These are phyloP conservation scores for Syzygium aqueum DNA, from an alignment of 345 rosid genomes.

Conservation along the genomic window DNA sequence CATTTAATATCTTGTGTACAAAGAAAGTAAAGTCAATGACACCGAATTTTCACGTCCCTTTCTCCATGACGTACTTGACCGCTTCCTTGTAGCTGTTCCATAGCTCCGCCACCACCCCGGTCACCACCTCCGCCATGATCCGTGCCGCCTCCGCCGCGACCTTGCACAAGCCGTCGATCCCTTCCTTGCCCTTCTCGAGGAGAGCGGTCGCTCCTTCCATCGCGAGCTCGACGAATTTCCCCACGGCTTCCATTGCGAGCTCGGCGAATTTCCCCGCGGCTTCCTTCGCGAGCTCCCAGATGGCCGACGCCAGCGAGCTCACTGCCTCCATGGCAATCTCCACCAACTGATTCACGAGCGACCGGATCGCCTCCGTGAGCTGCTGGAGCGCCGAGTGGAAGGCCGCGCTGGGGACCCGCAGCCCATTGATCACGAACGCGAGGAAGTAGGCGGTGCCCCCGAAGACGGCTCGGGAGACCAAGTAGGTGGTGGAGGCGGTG, in stretches of 20 bases:
- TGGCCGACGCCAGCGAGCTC: slow-evolving; percentile 12
- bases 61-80: slow-evolving; percentile 19
- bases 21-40: not conserved
- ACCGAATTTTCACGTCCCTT: not conserved
- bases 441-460: slow-evolving; percentile 8
- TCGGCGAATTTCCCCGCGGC: slow-evolving; percentile 16
- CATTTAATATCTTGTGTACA: not conserved
- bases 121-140: slow-evolving; percentile 21
- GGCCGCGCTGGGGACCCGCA: slow-evolving; percentile 20
- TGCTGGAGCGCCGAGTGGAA: slow-evolving; percentile 17
- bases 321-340: slow-evolving; percentile 9
- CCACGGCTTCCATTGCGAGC: slow-evolving; percentile 5
- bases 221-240: slow-evolving; percentile 6
- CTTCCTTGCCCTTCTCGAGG: slow-evolving; percentile 15
- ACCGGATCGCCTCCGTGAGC: slow-evolving; percentile 14
- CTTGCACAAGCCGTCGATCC: slow-evolving; percentile 19
- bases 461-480: not conserved
- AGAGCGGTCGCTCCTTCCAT: slow-evolving; percentile 10
- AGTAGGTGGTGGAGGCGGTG: not conserved
- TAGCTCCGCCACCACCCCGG: slow-evolving; percentile 11
- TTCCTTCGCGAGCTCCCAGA: slow-evolving; percentile 14
- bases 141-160: slow-evolving; percentile 19
- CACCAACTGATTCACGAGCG: slow-evolving; percentile 6
- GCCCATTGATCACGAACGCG: slow-evolving; percentile 18
- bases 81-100: slow-evolving; percentile 27